These are phyloP conservation scores for Acanthamoeba rhysodes DNA, from an alignment of 208 protist species.

Conservation along the genomic window DNA sequence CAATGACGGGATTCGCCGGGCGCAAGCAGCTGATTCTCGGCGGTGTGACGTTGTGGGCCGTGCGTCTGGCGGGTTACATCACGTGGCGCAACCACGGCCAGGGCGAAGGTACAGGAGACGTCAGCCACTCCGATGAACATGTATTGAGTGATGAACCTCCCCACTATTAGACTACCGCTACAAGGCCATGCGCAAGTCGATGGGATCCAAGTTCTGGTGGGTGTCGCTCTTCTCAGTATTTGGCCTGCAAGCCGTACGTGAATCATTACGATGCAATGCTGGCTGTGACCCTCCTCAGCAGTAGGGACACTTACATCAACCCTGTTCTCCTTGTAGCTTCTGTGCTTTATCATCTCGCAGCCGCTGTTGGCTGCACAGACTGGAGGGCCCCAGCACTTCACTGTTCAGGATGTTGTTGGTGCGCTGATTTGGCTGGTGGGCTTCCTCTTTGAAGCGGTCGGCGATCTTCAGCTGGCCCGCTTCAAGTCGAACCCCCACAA, in stretches of 20 bases:
- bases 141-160: neutral
- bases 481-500: slow-evolving; percentile 70
- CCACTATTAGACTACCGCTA: slow-evolving; percentile 53
- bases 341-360: slow-evolving; percentile 70
- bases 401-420: neutral
- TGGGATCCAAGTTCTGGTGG: slow-evolving; percentile 72
- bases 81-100: slow-evolving; percentile 63
- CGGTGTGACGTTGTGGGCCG: neutral
- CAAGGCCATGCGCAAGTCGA: slow-evolving; percentile 55
- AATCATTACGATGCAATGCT: neutral
- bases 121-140: neutral
- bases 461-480: slow-evolving; percentile 59
- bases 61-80: slow-evolving; percentile 58
- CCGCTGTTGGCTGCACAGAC: slow-evolving; percentile 49
- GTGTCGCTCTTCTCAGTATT: slow-evolving; percentile 47
- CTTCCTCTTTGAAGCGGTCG: slow-evolving; percentile 69
- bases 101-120: slow-evolving; percentile 35
- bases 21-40: slow-evolving; percentile 68
- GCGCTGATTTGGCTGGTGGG: slow-evolving; percentile 33
- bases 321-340: neutral
- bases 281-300: neutral
- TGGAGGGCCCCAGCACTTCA: slow-evolving; percentile 15
- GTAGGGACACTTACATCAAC: neutral
- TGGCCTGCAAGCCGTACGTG: slow-evolving; percentile 55
- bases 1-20: neutral